Percentiles rank a stretch among this genome's conserved stretches.
Evolutionary conservation across 192 early-diverging fungal species (phyloP).

Genomic region (Backusella macrospora): DNA sequence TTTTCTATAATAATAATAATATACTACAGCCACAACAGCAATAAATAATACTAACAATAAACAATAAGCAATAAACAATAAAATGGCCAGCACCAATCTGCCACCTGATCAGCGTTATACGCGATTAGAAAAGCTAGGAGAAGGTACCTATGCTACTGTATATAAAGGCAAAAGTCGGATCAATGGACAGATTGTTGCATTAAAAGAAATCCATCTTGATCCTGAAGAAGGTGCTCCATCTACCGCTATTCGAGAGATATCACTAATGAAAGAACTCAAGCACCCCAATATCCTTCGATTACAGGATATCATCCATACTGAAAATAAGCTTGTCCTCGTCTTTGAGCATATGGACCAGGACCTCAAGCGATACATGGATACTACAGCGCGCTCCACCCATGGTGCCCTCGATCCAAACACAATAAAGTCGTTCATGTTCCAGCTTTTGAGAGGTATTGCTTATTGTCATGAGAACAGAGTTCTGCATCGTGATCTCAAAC

Average conservation of each 20-base stretch:
- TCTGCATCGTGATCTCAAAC: conserved; percentile 83
- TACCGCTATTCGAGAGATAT: conserved; percentile 98
- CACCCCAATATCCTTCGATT: conserved; percentile 90
- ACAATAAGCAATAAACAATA: neutral
- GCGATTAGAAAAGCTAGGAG: conserved; percentile 92
- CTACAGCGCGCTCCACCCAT: conserved; percentile 61
- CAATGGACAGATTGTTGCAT: conserved; percentile 86
- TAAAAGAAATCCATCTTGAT: conserved; percentile 95
- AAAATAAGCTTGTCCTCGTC: conserved; percentile 82
- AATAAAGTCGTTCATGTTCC: conserved; percentile 84
- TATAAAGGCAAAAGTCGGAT: conserved; percentile 82
- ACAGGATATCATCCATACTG: conserved; percentile 85
- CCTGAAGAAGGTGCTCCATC: conserved; percentile 95
- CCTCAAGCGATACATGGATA: conserved; percentile 86
- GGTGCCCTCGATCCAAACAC: conserved; percentile 64
- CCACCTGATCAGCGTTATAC: conserved; percentile 56
- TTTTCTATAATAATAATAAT: neutral
- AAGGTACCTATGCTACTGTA: conserved; percentile 95
- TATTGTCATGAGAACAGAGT: conserved; percentile 86
- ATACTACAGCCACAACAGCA: neutral
- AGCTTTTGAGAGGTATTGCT: conserved; percentile 78
- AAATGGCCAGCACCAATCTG: conserved; percentile 6
- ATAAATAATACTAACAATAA: neutral
- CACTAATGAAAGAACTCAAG: conserved; percentile 94
- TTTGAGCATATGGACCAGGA: conserved; percentile 91